Base-by-base conservation (phyloP, 768 basidiomycete species). In the Ramaria sp. region DNA sequence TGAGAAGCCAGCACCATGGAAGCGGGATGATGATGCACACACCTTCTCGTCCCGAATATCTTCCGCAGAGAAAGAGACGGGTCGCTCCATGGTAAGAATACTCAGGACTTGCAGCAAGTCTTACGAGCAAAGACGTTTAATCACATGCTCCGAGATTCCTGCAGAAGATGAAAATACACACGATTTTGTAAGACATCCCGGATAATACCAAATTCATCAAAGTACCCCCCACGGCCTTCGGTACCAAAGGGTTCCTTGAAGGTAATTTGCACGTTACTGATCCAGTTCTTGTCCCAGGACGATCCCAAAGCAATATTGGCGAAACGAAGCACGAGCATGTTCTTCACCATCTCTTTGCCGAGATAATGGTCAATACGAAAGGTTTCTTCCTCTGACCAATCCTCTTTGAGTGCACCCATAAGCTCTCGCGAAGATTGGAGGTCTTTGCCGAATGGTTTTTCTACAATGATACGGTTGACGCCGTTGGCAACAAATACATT, bases 281-380 rank as follows among this genome's bases (percentile, higher is more conserved):
- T 86, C 57, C 82, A 90, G 69, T 94, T 91, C 70, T 90, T 95
- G 73, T 98, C 94, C 90, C 94, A 96, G 37, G 81, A 78, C 27
- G 89, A 82, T 59, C 81, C 82, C 74, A 96, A 69, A 24, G 93
- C 88, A 60, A 93, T 71, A 70, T 99, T 99, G 59, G 91, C 95
- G 63, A 99, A 99, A 32, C 95, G 84, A 50, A 97, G 74, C 27
- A 97, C 90, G 59, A 98, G 85, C 53, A 99, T 68, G 69, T 98
- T 99, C 78, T 99, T 99, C 65, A 97, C 90, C 95, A 99, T 98
- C 78, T 99, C 95, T 74, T 99, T 99, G 56, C 95, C 95, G 51
- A 99, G 85, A 69, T 99, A 99, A 67, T 99, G 95, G 70, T 99
- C 95, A 66, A 99, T 98, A 51, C 95, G 88, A 82, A 88, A 99